Percentiles rank a stretch among this genome's conserved stretches.
Evolutionary conservation across 345 rosid genomes (phyloP).

Genomic region (Luvunga scandens): DNA sequence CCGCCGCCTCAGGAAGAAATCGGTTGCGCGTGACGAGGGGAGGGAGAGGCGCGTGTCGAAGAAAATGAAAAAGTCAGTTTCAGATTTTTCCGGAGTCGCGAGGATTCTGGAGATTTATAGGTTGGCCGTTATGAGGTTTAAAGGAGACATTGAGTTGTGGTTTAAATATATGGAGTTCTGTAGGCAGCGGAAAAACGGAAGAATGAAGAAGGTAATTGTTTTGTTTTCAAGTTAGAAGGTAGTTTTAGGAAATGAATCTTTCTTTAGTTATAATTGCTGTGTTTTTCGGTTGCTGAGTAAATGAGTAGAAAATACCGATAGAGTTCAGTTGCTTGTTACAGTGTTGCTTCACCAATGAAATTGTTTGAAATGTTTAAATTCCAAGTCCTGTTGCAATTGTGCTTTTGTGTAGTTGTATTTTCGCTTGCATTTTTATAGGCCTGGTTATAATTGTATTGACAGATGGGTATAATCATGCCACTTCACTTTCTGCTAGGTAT

Average conservation of each 20-base stretch:
- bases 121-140: conserved; percentile 66
- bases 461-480: neutral
- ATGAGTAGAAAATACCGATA: neutral
- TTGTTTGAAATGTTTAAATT: neutral
- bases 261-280: neutral
- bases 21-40: conserved; percentile 28
- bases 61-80: conserved; percentile 51
- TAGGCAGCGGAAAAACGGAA: conserved; percentile 62
- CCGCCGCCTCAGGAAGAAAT: conserved; percentile 67
- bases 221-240: neutral
- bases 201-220: conserved; percentile 74
- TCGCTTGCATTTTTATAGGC: neutral
- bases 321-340: neutral
- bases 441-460: neutral
- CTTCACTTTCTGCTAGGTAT: neutral
- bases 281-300: neutral
- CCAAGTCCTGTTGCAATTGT: neutral
- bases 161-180: conserved; percentile 85
- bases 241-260: neutral
- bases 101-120: conserved; percentile 70
- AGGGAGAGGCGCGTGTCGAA: conserved; percentile 28
- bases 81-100: conserved; percentile 65
- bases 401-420: neutral
- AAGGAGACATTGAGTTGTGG: conserved; percentile 89
- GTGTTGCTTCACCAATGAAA: neutral